Conservation (phyloP, 257 asterid genomes). For the Penstemon newberryi region DNA sequence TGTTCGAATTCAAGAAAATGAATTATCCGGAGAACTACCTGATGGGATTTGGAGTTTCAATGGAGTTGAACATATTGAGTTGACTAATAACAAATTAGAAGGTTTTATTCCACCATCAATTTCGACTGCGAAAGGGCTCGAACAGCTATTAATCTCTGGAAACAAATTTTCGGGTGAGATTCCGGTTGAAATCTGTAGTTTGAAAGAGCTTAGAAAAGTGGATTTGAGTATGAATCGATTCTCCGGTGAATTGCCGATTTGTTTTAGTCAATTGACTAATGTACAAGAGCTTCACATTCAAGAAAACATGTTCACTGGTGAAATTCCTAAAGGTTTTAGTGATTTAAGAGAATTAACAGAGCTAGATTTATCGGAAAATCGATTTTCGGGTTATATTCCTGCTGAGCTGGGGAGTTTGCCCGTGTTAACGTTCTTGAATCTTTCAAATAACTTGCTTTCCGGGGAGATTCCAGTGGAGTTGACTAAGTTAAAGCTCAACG, state of each 20-base stretch:
- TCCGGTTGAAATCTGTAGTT: constrained; percentile 43
- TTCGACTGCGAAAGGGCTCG: constrained; percentile 43
- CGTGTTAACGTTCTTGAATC: constrained; percentile 56
- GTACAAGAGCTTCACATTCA: constrained; percentile 61
- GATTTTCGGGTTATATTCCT: constrained; percentile 64
- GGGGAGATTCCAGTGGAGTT: constrained; percentile 65
- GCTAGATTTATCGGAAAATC: constrained; percentile 69
- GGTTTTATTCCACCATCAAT: constrained; percentile 61
- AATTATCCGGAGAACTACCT: constrained; percentile 58
- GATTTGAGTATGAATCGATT: constrained; percentile 48
- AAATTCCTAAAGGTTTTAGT: constrained; percentile 48
- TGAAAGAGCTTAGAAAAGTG: constrained; percentile 36
- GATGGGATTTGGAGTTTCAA: constrained; percentile 60
- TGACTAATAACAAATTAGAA: constrained; percentile 54
- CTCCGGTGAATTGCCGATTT: constrained; percentile 68
- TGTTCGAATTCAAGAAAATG: constrained; percentile 51
- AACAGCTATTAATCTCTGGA: constrained; percentile 48
- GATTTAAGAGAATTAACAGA: constrained; percentile 56
- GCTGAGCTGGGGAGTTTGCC: constrained; percentile 56
- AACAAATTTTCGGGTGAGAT: constrained; percentile 60
- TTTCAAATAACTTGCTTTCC: constrained; percentile 56
- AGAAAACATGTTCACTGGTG: constrained; percentile 56
- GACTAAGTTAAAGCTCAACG: constrained; percentile 61
- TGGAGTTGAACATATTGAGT: constrained; percentile 46
- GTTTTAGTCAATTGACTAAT: constrained; percentile 46